Evolutionary conservation across 495 filamentous ascomycete species (phyloP).

Genomic region (Symbiotaphrina buchneri): DNA sequence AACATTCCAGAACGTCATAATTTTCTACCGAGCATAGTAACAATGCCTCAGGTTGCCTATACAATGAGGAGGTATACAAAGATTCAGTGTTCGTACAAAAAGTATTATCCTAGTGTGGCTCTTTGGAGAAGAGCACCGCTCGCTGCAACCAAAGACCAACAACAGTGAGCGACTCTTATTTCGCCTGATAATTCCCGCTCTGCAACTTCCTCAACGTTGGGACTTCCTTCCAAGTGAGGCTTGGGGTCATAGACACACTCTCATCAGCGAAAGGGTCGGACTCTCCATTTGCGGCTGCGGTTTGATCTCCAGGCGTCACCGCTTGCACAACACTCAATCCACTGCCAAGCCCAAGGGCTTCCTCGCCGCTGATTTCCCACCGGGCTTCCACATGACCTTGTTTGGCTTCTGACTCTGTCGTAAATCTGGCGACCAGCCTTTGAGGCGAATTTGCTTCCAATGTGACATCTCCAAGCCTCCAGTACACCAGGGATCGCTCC

Average conservation of each 20-base stretch:
- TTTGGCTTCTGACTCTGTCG: slow-evolving; percentile 51
- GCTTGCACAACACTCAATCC: slow-evolving; percentile 34
- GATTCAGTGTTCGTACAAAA: not conserved
- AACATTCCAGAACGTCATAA: too few species aligned
- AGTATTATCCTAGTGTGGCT: not conserved
- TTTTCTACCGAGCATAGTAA: too few species aligned
- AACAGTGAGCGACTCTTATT: slow-evolving; percentile 13
- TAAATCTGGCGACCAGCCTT: slow-evolving; percentile 64
- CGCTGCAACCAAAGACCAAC: too few species aligned
- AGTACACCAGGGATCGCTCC: slow-evolving; percentile 71
- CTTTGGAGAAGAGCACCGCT: not conserved
- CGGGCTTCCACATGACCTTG: slow-evolving; percentile 59
- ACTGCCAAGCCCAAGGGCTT: slow-evolving; percentile 24
- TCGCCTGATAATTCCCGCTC: slow-evolving; percentile 55
- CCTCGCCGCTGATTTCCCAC: slow-evolving; percentile 45
- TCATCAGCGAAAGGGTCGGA: slow-evolving; percentile 50
- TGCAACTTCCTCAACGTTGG: slow-evolving; percentile 47
- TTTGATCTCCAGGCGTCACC: slow-evolving; percentile 5
- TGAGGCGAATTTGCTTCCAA: slow-evolving; percentile 30
- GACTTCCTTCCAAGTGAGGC: slow-evolving; percentile 48
- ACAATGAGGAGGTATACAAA: too few species aligned
- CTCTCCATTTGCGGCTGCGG: slow-evolving; percentile 6
- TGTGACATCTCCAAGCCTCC: slow-evolving; percentile 65
- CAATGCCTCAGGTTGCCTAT: too few species aligned
- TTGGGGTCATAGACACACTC: slow-evolving; percentile 16